Evolutionary conservation across 768 basidiomycete species (phyloP).

Genomic region (Candolleomyces eurysporus): DNA sequence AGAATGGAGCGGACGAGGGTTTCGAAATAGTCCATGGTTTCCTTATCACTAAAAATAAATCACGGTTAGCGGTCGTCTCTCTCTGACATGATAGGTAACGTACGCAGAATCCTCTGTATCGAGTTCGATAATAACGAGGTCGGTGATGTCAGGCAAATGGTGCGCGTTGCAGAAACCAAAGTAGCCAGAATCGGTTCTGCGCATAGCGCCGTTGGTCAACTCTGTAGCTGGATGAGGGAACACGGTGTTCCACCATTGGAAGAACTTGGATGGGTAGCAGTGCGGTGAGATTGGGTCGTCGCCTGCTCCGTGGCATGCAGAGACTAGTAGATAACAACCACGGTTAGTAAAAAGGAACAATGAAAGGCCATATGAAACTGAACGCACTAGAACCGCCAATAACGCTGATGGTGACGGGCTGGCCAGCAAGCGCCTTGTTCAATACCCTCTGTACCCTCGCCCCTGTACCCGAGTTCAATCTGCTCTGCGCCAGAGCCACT

Average conservation of each 20-base stretch:
- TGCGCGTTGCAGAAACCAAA: slow-evolving; percentile 93
- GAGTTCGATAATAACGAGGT: slow-evolving; percentile 93
- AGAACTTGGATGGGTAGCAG: slow-evolving; percentile 95
- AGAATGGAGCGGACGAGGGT: slow-evolving; percentile 90
- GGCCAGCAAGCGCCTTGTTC: slow-evolving; percentile 78
- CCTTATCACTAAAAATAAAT: slow-evolving; percentile 51
- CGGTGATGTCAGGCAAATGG: slow-evolving; percentile 91
- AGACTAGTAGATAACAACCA: slow-evolving; percentile 50
- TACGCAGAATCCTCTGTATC: slow-evolving; percentile 88
- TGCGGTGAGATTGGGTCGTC: slow-evolving; percentile 80
- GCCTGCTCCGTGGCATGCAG: slow-evolving; percentile 91
- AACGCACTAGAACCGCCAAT: slow-evolving; percentile 81
- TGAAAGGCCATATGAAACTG: not conserved
- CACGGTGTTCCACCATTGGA: slow-evolving; percentile 96
- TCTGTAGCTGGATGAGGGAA: slow-evolving; percentile 98
- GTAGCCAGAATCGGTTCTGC: slow-evolving; percentile 88
- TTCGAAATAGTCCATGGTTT: slow-evolving; percentile 83
- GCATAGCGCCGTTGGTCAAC: slow-evolving; percentile 95
- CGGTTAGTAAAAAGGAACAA: slow-evolving; percentile 9
- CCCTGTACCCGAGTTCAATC: slow-evolving; percentile 77
- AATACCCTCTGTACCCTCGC: slow-evolving; percentile 80
- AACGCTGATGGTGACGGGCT: slow-evolving; percentile 86
- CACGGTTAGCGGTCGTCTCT: not conserved
- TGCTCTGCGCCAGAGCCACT: slow-evolving; percentile 66
- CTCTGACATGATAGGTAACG: slow-evolving; percentile 28